Base-by-base conservation (phyloP, 148 eudicot genomes). In the Camellia japonica region DNA sequence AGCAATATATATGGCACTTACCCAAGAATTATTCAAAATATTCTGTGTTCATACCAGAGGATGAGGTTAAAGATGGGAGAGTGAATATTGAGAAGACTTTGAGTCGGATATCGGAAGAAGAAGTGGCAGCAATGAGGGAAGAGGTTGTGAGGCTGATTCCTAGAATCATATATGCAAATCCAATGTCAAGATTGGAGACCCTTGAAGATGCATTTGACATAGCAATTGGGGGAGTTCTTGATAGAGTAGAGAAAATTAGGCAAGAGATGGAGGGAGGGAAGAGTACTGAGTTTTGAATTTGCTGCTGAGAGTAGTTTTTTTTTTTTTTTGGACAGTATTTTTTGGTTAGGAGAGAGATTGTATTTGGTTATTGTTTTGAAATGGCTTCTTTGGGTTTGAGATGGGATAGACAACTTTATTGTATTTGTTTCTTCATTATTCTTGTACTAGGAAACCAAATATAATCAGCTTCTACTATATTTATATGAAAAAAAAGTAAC, bases 1-100 rank as follows among this genome's bases (percentile, higher is more conserved):
- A 55, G 8, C 91, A 89, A 46, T 89, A 89, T 67, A n/a, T 78
- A 0, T 89, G 91, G 91, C 84, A 87, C 71, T 75, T 89, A 0
- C 91, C 91, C 0, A 69, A 75, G 77, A 80, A 87, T 44, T 79
- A 78, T 16, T 18, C 87, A 14, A 82, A 75, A 38, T 89, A 89
- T 60, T 87, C 90, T 1, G 87, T 89, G 0, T 82, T 77, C 3
- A 80, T 89, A 19, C 89, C 86, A 3, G 61, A n/a, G 9, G 56
- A 74, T 3, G 74, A 52, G 38, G 58, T 87, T 10, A 67, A 71
- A 47, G 73, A 85, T 7, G 69, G 80, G 68, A 68, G 23, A 18
- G 80, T 80, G 0, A 80, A 30, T 2, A 81, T 89, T 4, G 82
- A 81, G 63, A 71, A 79, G 59, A 47, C 78, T 3, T 67, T 87